Percentiles rank a stretch among this genome's conserved stretches.
phyloP scores from a whole-genome alignment of 2,329 filamentous ascomycete species.

The Monosporascus sp. region DNA sequence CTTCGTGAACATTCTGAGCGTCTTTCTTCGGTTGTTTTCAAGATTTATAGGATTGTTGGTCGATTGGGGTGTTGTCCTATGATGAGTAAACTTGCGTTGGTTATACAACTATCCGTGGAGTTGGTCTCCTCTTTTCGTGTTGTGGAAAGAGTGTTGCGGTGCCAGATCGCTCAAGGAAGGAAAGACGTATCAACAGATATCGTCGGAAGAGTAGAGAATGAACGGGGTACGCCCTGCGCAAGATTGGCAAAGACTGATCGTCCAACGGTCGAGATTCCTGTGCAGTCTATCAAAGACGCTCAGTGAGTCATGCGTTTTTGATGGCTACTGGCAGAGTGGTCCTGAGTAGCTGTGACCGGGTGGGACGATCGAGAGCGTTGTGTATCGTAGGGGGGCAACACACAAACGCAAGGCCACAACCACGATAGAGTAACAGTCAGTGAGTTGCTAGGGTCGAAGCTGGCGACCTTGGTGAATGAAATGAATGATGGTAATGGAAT shows the following conservation, averaged over 20 bases:
- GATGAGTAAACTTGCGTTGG: not conserved
- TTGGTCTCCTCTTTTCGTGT: conserved; percentile 10
- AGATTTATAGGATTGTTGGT: too few species aligned
- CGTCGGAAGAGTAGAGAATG: conserved; percentile 16
- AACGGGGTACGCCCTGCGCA: conserved; percentile 21
- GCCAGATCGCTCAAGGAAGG: conserved; percentile 23
- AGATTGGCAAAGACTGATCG: conserved; percentile 5
- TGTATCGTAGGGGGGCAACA: conserved; percentile 17
- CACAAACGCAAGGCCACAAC: conserved; percentile 8
- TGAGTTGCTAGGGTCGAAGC: conserved; percentile 17
- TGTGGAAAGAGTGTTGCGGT: conserved; percentile 20
- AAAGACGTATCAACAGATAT: conserved; percentile 19
- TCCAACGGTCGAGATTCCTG: conserved; percentile 9
- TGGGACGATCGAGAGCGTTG: conserved; percentile 8
- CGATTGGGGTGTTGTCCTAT: not conserved
- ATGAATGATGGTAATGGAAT: conserved; percentile 21
- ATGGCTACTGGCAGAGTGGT: conserved; percentile 3
- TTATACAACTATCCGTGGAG: not conserved
- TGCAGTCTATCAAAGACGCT: conserved; percentile 28
- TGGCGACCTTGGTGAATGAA: conserved; percentile 25
- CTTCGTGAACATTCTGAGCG: conserved; percentile 25
- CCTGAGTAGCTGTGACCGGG: conserved; percentile 6
- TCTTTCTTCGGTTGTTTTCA: conserved; percentile 1
- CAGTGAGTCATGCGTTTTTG: conserved; percentile 20
- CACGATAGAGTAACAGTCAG: conserved; percentile 9